These are phyloP conservation scores for Eucalyptus tenuipes DNA, from an alignment of 345 rosid genomes.

Conservation along the genomic window DNA sequence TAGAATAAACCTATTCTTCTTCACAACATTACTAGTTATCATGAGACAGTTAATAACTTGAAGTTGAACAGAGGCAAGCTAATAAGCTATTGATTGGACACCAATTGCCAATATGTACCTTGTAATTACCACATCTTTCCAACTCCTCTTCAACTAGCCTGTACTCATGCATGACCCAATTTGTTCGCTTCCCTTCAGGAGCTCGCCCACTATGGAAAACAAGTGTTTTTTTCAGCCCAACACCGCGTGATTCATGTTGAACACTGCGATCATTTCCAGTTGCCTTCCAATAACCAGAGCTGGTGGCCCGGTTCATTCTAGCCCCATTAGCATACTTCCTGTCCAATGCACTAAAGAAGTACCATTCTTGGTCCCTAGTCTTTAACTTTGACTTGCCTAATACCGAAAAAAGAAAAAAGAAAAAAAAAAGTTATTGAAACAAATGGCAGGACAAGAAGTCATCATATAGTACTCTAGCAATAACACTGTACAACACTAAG, in stretches of 20 bases:
- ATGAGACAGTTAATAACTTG: neutral
- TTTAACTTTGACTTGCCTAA: slow-evolving; percentile 32
- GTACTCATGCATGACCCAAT: slow-evolving; percentile 88
- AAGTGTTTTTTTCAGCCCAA: slow-evolving; percentile 60
- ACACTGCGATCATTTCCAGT: slow-evolving; percentile 51
- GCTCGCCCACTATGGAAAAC: slow-evolving; percentile 59
- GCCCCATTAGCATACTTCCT: slow-evolving; percentile 66
- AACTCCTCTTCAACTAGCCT: slow-evolving; percentile 44
- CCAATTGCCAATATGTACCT: neutral
- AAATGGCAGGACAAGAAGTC: neutral
- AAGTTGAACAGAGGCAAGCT: neutral
- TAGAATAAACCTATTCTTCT: neutral
- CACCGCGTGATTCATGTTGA: slow-evolving; percentile 8
- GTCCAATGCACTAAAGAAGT: slow-evolving; percentile 66
- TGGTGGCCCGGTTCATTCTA: slow-evolving; percentile 51
- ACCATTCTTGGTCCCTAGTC: slow-evolving; percentile 71
- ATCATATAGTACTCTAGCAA: neutral
- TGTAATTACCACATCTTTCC: slow-evolving; percentile 16
- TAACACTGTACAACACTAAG: neutral
- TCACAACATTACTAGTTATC: neutral
- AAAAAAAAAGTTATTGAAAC: neutral
- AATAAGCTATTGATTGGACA: neutral
- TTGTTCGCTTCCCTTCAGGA: slow-evolving; percentile 47
- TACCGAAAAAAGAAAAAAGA: neutral
- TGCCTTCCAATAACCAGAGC: slow-evolving; percentile 58